Evolutionary conservation across 345 rosid species (phyloP).

Genomic region (Hibiscus tridactylites): DNA sequence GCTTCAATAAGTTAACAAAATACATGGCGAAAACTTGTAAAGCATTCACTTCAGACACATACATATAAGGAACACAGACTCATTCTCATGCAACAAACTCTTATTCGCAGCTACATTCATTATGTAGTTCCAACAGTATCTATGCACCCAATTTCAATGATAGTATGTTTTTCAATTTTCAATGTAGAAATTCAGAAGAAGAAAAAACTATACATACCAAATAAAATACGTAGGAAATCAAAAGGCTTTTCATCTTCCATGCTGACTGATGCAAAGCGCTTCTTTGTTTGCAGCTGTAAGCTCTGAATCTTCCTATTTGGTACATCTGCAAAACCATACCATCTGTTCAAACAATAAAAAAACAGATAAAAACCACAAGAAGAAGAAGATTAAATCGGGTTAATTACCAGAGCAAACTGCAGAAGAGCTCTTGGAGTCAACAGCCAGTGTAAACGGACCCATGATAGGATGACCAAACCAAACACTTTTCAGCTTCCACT

Average conservation of each 20-base stretch:
- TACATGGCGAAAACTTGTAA: neutral
- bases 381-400: neutral
- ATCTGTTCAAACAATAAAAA: slow-evolving; percentile 20
- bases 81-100: neutral
- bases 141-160: neutral
- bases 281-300: slow-evolving; percentile 32
- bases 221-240: slow-evolving; percentile 58
- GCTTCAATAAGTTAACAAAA: neutral
- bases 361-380: neutral
- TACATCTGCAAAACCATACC: slow-evolving; percentile 34
- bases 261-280: slow-evolving; percentile 56
- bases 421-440: neutral
- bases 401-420: slow-evolving; percentile 6
- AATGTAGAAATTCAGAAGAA: neutral
- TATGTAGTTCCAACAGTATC: neutral
- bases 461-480: slow-evolving; percentile 2
- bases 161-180: neutral
- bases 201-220: slow-evolving; percentile 30
- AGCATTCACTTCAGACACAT: neutral
- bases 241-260: slow-evolving; percentile 53
- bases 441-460: slow-evolving; percentile 14
- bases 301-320: slow-evolving; percentile 27
- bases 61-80: neutral
- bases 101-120: neutral
- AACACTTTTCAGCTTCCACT: neutral